Conservation (phyloP, 768 basidiomycete species). For the Naganishia onofrii region DNA sequence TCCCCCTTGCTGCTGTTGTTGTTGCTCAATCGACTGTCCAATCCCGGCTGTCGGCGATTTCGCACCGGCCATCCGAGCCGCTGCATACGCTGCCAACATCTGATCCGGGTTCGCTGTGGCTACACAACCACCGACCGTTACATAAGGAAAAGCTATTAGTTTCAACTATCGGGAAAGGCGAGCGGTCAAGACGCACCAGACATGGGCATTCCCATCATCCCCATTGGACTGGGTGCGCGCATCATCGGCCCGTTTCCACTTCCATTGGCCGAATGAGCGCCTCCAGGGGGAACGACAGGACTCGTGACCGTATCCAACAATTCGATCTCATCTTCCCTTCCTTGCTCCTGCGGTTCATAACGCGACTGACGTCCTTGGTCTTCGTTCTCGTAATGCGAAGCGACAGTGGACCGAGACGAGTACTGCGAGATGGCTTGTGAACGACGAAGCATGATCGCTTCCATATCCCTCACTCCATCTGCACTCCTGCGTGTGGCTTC, state of each 20-base stretch:
- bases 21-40: conserved; percentile 16
- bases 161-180: not conserved
- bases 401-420: conserved; percentile 30
- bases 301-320: conserved; percentile 38
- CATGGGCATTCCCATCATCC: conserved; percentile 31
- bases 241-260: not conserved
- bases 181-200: conserved; percentile 26
- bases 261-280: not conserved
- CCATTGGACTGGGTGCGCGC: conserved; percentile 30
- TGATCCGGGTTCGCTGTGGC: conserved; percentile 43
- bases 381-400: not conserved
- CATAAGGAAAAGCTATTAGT: not conserved
- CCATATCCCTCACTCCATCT: conserved; percentile 47
- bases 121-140: no score
- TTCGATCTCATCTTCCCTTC: conserved; percentile 31
- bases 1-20: not conserved
- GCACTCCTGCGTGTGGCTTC: conserved; percentile 45
- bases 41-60: conserved; percentile 17
- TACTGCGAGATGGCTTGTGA: conserved; percentile 45
- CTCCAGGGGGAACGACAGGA: not conserved
- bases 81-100: conserved; percentile 51
- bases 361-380: conserved; percentile 11
- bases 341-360: not conserved
- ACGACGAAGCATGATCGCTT: conserved; percentile 47
- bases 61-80: conserved; percentile 29